Conservation (phyloP, 805 yeast species). For the Alloascoidea africana region DNA sequence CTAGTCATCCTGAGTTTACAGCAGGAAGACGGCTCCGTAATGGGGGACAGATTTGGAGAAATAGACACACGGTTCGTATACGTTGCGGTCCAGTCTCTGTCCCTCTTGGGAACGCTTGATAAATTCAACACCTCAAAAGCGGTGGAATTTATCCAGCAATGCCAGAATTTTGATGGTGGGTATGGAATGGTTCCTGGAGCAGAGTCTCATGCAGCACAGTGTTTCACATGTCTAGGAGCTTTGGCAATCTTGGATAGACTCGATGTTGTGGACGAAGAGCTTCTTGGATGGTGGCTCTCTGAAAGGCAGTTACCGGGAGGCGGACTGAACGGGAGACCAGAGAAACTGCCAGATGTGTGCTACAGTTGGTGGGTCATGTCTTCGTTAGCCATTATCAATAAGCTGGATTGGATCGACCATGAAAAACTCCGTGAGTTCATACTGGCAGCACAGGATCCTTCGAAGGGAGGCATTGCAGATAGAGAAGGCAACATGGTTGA, state of each 20-base stretch:
- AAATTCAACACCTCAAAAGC: constrained; percentile 41
- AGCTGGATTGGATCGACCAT: constrained; percentile 64
- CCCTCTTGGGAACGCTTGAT: constrained; percentile 51
- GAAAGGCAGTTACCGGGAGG: constrained; percentile 83
- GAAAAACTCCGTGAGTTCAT: constrained; percentile 51
- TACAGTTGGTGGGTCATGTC: constrained; percentile 97
- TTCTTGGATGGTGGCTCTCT: constrained; percentile 73
- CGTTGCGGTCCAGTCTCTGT: constrained; percentile 59
- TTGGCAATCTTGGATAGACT: constrained; percentile 52
- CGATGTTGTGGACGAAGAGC: constrained; percentile 25
- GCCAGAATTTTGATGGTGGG: constrained; percentile 92
- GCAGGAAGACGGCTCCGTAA: constrained; percentile 54
- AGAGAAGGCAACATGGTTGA: constrained; percentile 85
- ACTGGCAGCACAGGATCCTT: constrained; percentile 58
- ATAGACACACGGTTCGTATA: constrained; percentile 86
- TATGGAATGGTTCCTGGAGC: constrained; percentile 91
- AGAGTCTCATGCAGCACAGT: constrained; percentile 90
- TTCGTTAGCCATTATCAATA: constrained; percentile 49
- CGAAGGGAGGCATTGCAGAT: constrained; percentile 84
- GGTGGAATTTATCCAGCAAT: constrained; percentile 42
- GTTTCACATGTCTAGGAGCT: constrained; percentile 73
- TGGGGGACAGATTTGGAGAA: constrained; percentile 88
- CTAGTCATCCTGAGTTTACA: constrained; percentile 26
- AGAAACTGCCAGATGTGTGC: constrained; percentile 93
- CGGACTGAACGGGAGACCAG: constrained; percentile 93